Conservation (phyloP, 306 rosid species). For the Cucumis hystrix region DNA sequence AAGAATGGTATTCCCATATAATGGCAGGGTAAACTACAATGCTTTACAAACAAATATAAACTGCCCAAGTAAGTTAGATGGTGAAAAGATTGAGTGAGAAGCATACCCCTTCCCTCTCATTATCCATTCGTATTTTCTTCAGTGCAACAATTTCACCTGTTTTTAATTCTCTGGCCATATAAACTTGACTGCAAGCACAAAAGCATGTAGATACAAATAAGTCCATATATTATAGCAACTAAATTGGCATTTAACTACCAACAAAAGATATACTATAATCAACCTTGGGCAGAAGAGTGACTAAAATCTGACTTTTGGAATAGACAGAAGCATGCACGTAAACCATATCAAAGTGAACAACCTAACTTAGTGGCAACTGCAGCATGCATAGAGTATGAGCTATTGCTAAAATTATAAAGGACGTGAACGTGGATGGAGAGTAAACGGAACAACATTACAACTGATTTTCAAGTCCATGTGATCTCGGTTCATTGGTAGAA, state of each 20-base stretch:
- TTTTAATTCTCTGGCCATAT: constrained; percentile 37
- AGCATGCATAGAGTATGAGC: neutral
- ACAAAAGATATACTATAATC: neutral
- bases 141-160: constrained; percentile 42
- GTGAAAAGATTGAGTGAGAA: neutral
- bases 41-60: neutral
- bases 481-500: neutral
- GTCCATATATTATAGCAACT: neutral
- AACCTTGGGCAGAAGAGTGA: neutral
- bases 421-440: neutral
- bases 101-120: constrained; percentile 40
- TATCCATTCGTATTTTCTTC: constrained; percentile 49
- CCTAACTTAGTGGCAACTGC: neutral
- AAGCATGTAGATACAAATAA: neutral
- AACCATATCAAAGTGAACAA: neutral
- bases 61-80: neutral
- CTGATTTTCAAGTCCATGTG: neutral
- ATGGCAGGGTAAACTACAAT: neutral
- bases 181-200: constrained; percentile 33
- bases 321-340: neutral
- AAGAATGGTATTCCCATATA: neutral
- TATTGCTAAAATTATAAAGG: neutral
- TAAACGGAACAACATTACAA: neutral
- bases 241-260: neutral
- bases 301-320: neutral